Evolutionary conservation across 2,329 filamentous ascomycete species (phyloP).

Genomic region (Exserohilum rostratum): DNA sequence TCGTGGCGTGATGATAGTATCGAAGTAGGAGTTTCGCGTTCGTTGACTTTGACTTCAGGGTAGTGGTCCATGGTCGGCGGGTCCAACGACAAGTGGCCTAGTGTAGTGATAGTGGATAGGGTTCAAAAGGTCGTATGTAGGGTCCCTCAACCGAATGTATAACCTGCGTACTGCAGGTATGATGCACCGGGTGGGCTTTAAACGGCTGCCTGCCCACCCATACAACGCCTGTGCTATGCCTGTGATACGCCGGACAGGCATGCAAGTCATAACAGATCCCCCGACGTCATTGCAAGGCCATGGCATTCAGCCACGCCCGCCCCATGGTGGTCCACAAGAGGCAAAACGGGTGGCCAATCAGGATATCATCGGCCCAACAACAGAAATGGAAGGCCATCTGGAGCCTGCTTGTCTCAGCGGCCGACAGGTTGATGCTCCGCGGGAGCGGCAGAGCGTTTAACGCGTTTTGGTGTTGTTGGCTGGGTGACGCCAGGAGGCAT

Average conservation of each 20-base stretch:
- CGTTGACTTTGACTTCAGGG: conserved; percentile 28
- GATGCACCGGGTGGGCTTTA: conserved; percentile 7
- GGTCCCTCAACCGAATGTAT: neutral
- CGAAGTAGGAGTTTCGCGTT: conserved; percentile 24
- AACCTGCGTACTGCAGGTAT: neutral
- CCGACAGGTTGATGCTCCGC: neutral
- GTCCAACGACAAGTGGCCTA: neutral
- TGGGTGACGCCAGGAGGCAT: conserved; percentile 2
- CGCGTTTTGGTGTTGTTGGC: neutral
- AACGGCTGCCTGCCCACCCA: conserved; percentile 9
- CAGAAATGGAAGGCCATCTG: neutral
- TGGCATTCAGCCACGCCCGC: conserved; percentile 20
- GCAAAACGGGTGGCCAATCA: conserved; percentile 25
- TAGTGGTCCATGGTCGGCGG: conserved; percentile 30
- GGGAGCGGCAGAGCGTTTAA: conserved; percentile 2
- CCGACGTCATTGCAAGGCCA: conserved; percentile 22
- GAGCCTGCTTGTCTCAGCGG: neutral
- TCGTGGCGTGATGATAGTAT: conserved; percentile 20
- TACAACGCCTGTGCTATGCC: conserved; percentile 4
- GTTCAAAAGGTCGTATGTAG: neutral
- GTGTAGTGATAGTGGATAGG: neutral
- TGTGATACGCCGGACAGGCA: conserved; percentile 6
- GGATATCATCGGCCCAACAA: conserved; percentile 11
- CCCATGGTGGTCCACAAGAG: conserved; percentile 11
- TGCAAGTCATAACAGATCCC: conserved; percentile 11